Evolutionary conservation across 805 yeast species (phyloP), one percentile per base, ranked within the genome.

Genomic region (Candida michaelii): DNA sequence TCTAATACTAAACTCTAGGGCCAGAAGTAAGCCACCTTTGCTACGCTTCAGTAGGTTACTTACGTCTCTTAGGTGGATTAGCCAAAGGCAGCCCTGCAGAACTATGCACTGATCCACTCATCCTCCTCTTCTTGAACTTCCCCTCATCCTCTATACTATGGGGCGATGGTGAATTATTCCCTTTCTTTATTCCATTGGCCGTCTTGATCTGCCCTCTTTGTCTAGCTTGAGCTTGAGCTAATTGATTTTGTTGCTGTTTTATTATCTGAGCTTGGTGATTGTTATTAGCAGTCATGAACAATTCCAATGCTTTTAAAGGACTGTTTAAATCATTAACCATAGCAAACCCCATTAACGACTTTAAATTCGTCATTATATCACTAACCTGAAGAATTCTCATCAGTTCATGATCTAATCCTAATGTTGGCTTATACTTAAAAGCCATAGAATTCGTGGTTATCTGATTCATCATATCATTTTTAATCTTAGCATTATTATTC

Each of bases 361-460:
- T 74, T 48, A 88, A 69, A 47, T 79, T 78, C 0, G 89, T 73
- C 88, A 89, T 84, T 8, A 83, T 83, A 59, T 87, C 93, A 31
- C 89, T 76, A 4, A 85, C 78, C 59, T 86, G 91, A 64, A 88
- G 62, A 16, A 82, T 71, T 45, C 91, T 66, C 79, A 86, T 76
- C 5, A 86, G 80, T 30, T 74, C 74, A 39, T 77, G 81, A 42
- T 79, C 81, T 4, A 85, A 60, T 0, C 95, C 95, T 48, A 76
- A 76, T 41, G 74, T 73, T 4, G 81, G 67, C 42, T 81, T 62
- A 30, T 66, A 65, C 34, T 71, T 66, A 47, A 71, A 71, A 0
- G 82, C 80, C 31, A 65, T 62, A 30, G 72, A 67, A 27, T 65
- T 43, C 3, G 44, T 36, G 34, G 49, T 50, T 2, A 62, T 27